Conservation (phyloP, 129 eudicot genomes). For the Escallonia rubra region DNA sequence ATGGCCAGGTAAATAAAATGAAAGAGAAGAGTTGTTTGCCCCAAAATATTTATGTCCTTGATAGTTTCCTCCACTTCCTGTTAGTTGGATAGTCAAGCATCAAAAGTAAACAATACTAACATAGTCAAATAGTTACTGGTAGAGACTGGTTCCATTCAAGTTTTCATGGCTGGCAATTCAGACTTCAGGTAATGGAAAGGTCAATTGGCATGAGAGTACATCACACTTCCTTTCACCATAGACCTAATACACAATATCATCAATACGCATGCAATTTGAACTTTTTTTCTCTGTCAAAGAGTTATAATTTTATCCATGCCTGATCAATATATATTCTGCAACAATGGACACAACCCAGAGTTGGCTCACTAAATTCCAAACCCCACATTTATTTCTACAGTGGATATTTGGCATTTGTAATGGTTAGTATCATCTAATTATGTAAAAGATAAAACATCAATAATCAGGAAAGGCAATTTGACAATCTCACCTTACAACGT, state of each 20-base stretch:
- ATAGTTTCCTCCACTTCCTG: too few relatives aligned
- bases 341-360: not conserved
- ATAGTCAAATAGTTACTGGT: too few relatives aligned
- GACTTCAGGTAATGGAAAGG: too few relatives aligned
- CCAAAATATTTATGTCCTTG: too few relatives aligned
- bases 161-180: too few relatives aligned
- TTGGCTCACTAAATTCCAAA: not conserved
- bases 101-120: too few relatives aligned
- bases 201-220: too few relatives aligned
- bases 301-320: not conserved
- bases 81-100: too few relatives aligned
- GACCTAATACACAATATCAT: not conserved
- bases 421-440: not conserved
- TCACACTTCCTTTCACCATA: not conserved
- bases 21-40: too few relatives aligned
- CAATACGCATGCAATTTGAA: not conserved
- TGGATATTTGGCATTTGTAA: not conserved
- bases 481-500: conserved; percentile 44
- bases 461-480: not conserved
- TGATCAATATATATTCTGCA: not conserved
- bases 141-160: too few relatives aligned
- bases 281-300: not conserved
- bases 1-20: too few relatives aligned
- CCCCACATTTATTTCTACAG: not conserved
- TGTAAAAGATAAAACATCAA: not conserved